Evolutionary conservation across 768 basidiomycete genomes (phyloP).

Genomic region (Lactifluus hygrophoroides): DNA sequence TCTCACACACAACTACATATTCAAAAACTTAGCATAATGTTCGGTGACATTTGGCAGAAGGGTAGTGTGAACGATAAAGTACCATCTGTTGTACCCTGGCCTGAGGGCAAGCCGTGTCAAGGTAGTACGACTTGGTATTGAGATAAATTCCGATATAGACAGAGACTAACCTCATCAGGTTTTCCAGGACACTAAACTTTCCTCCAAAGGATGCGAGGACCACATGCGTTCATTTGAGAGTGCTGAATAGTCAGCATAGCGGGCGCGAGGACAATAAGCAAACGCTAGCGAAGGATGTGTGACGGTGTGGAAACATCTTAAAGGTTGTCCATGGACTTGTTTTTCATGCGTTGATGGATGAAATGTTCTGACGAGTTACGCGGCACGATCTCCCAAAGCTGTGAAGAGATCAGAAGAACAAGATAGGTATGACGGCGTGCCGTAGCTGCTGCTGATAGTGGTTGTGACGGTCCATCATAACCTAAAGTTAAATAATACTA

Average conservation of each 20-base stretch:
- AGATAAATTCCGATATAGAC: neutral
- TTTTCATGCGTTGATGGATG: slow-evolving; percentile 55
- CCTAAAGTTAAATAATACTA: slow-evolving; percentile 6
- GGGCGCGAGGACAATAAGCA: slow-evolving; percentile 75
- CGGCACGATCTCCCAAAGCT: slow-evolving; percentile 90
- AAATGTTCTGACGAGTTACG: slow-evolving; percentile 70
- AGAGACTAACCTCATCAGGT: slow-evolving; percentile 57
- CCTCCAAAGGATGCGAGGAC: slow-evolving; percentile 69
- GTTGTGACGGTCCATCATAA: slow-evolving; percentile 18
- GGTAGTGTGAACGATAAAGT: slow-evolving; percentile 29
- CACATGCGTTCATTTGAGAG: slow-evolving; percentile 29
- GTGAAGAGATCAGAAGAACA: slow-evolving; percentile 1
- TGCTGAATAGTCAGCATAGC: slow-evolving; percentile 52
- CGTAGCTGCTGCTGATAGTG: slow-evolving; percentile 19
- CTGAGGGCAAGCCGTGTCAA: slow-evolving; percentile 76
- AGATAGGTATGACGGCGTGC: slow-evolving; percentile 5
- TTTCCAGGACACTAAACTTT: slow-evolving; percentile 73
- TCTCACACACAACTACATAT: slow-evolving; percentile 27
- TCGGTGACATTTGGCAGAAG: slow-evolving; percentile 24
- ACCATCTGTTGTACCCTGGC: slow-evolving; percentile 62
- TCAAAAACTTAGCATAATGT: slow-evolving; percentile 38
- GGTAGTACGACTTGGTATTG: neutral
- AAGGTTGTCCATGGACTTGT: slow-evolving; percentile 72
- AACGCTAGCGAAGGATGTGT: slow-evolving; percentile 72
- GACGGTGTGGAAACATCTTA: slow-evolving; percentile 63